Percentiles rank a stretch among this genome's conserved stretches.
phyloP scores from a whole-genome alignment of 2,329 filamentous ascomycete genomes.

The Claviceps sp. region DNA sequence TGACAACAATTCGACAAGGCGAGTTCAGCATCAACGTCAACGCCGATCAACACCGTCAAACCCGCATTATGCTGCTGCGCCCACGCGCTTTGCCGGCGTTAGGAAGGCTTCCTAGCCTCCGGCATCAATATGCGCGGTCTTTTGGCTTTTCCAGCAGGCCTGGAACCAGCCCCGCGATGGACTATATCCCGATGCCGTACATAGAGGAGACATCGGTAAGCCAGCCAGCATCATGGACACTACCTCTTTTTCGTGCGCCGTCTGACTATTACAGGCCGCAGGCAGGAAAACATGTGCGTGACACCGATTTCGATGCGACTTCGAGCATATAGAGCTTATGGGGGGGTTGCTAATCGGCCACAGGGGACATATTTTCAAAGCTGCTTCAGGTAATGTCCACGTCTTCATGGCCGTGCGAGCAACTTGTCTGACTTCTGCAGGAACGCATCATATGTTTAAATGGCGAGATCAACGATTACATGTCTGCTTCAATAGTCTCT shows the following conservation, averaged over 20 bases:
- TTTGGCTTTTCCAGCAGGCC: conserved; percentile 29
- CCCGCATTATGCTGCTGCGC: conserved; percentile 18
- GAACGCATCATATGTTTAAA: conserved; percentile 93
- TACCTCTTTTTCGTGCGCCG: not conserved
- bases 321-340: too few relatives aligned
- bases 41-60: not conserved
- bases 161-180: conserved; percentile 16
- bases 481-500: conserved; percentile 87
- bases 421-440: conserved; percentile 24
- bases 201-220: conserved; percentile 34
- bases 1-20: not conserved
- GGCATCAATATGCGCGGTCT: conserved; percentile 22
- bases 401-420: not conserved
- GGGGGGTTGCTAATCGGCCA: conserved; percentile 9
- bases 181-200: conserved; percentile 43
- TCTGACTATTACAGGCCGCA: conserved; percentile 43
- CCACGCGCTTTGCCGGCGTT: conserved; percentile 18
- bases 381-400: conserved; percentile 49
- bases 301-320: not conserved
- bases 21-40: not conserved
- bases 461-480: conserved; percentile 76
- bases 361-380: conserved; percentile 74
- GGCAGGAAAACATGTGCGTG: conserved; percentile 64
- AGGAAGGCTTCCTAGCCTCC: conserved; percentile 14
- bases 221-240: not conserved